A percentile compares a stretch with the other conserved stretches of the same genome.
These are phyloP conservation scores for Brassica cretica DNA, from an alignment of 345 rosid genomes.

Conservation along the genomic window DNA sequence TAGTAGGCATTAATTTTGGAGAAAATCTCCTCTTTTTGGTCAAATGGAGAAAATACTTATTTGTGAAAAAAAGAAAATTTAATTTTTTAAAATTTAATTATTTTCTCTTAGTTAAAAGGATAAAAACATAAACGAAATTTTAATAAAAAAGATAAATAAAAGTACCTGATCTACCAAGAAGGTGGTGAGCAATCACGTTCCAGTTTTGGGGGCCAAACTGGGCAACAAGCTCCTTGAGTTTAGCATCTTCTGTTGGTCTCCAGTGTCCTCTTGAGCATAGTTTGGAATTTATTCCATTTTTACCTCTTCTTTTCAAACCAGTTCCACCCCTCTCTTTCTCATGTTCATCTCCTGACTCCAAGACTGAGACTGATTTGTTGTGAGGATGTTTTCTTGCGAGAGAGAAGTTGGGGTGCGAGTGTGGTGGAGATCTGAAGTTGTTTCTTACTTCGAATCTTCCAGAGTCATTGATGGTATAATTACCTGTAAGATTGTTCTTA, in stretches of 20 bases:
- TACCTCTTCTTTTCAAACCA: constrained; percentile 11
- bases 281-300: constrained; percentile 24
- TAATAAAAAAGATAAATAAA: neutral
- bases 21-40: neutral
- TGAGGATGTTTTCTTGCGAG: constrained; percentile 14
- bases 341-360: constrained; percentile 22
- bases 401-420: constrained; percentile 18
- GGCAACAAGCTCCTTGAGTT: constrained; percentile 82
- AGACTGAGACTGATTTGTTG: constrained; percentile 30
- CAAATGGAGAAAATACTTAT: neutral
- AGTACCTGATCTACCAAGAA: constrained; percentile 93
- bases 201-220: constrained; percentile 95
- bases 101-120: neutral
- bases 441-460: constrained; percentile 21
- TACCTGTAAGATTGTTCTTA: constrained; percentile 22
- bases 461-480: constrained; percentile 11
- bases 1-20: neutral
- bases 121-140: neutral
- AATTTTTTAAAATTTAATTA: neutral
- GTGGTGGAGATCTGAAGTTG: constrained; percentile 32
- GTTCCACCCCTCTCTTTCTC: constrained; percentile 1
- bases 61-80: neutral
- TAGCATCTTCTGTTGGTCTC: constrained; percentile 92
- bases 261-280: constrained; percentile 75
- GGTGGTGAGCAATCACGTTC: constrained; percentile 86